Percentiles rank a stretch among this genome's conserved stretches.
Evolutionary conservation across 1,284 basidiomycete genomes (phyloP).

Genomic region (Tilletia walkeri): DNA sequence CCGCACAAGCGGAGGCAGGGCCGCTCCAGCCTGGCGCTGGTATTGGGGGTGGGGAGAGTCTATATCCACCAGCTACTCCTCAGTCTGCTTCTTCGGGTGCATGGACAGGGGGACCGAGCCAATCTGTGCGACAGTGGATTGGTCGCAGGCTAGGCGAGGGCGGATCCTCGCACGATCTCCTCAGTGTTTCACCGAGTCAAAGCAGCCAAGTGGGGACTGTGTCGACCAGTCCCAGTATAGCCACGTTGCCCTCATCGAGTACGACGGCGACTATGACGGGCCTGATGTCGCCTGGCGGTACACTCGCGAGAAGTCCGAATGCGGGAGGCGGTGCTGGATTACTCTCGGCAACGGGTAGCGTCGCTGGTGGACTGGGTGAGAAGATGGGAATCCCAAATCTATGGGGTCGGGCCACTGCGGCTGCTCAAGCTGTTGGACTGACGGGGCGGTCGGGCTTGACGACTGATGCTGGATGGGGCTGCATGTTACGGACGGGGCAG

Average conservation of each 20-base stretch:
- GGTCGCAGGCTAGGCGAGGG: constrained; percentile 9
- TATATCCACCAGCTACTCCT: constrained; percentile 16
- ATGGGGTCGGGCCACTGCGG: constrained; percentile 46
- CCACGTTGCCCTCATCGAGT: constrained; percentile 27
- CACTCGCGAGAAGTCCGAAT: neutral
- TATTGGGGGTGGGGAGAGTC: constrained; percentile 12
- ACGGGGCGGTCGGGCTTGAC: constrained; percentile 66
- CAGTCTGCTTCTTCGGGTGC: neutral
- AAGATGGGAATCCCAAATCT: constrained; percentile 47
- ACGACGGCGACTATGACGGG: neutral
- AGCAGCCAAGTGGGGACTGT: constrained; percentile 21
- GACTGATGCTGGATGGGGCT: constrained; percentile 95
- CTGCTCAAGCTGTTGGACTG: constrained; percentile 39
- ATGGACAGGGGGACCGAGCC: neutral
- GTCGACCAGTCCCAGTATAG: constrained; percentile 21
- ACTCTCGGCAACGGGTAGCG: neutral
- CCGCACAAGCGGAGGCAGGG: constrained; percentile 43
- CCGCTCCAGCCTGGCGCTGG: constrained; percentile 17
- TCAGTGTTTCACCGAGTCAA: constrained; percentile 10
- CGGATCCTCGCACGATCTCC: constrained; percentile 1
- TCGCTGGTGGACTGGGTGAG: constrained; percentile 32
- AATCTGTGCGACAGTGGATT: constrained; percentile 16
- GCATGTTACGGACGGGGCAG: constrained; percentile 94
- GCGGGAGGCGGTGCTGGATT: neutral
- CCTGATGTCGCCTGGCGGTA: neutral